phyloP scores from a whole-genome alignment of 768 basidiomycete species.

The Harrya chromipes region DNA sequence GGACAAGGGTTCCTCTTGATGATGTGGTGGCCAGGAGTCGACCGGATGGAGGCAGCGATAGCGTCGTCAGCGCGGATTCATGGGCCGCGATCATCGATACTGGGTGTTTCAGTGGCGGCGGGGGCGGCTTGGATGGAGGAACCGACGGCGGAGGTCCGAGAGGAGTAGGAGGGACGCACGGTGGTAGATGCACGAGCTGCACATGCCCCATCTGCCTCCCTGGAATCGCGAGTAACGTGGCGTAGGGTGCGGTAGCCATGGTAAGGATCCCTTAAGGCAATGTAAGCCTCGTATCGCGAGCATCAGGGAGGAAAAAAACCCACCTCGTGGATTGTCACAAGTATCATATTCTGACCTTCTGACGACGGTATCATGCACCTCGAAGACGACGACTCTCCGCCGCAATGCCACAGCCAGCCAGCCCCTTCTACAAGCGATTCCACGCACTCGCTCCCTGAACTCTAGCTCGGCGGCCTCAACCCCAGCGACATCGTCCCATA shows the following conservation, averaged over 20 bases:
- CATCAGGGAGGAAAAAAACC: slow-evolving; percentile 19
- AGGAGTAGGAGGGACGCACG: slow-evolving; percentile 61
- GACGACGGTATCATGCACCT: slow-evolving; percentile 58
- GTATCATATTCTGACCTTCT: slow-evolving; percentile 83
- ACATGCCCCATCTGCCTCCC: slow-evolving; percentile 87
- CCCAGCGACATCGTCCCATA: slow-evolving; percentile 83
- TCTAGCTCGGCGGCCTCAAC: slow-evolving; percentile 84
- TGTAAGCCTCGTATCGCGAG: slow-evolving; percentile 2
- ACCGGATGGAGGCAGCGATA: slow-evolving; percentile 77
- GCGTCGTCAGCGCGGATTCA: slow-evolving; percentile 69
- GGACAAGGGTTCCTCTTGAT: slow-evolving; percentile 76
- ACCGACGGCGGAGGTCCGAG: slow-evolving; percentile 53
- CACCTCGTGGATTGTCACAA: slow-evolving; percentile 81
- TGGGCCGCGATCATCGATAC: slow-evolving; percentile 85
- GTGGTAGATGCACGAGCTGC: slow-evolving; percentile 81
- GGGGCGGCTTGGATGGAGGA: slow-evolving; percentile 53
- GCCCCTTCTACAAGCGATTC: slow-evolving; percentile 74
- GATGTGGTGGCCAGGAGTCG: slow-evolving; percentile 82
- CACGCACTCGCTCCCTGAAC: slow-evolving; percentile 81
- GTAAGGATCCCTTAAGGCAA: slow-evolving; percentile 65
- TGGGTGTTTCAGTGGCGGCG: slow-evolving; percentile 57
- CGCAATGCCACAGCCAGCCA: slow-evolving; percentile 84
- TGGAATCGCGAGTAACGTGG: slow-evolving; percentile 83
- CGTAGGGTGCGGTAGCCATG: slow-evolving; percentile 70
- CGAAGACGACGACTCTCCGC: slow-evolving; percentile 75